A percentile compares a stretch with the other conserved stretches of the same genome.
Evolutionary conservation across 1,139 yeast species (phyloP).

Genomic region (Saccharomyces hybrid): DNA sequence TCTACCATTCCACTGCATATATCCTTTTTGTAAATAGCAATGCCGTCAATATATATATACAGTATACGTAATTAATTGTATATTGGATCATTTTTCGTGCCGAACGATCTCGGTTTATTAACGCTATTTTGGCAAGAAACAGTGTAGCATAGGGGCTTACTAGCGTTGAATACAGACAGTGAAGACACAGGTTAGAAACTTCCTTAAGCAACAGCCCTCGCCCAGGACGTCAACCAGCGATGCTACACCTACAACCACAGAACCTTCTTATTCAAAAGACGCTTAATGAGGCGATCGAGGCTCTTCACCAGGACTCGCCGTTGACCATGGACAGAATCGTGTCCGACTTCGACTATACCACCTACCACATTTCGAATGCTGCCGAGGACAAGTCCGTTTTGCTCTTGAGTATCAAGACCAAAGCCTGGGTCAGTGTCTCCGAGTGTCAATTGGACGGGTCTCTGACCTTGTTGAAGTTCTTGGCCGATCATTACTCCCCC

Average conservation of each 20-base stretch:
- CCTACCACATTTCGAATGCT: conserved; percentile 84
- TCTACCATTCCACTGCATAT: neutral
- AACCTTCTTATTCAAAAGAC: conserved; percentile 42
- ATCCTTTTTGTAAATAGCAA: neutral
- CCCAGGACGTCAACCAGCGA: conserved; percentile 11
- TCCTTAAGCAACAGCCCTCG: too few species aligned
- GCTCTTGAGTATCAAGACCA: conserved; percentile 37
- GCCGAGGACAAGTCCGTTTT: conserved; percentile 19
- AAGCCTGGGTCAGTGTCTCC: conserved; percentile 36
- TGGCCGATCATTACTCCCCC: conserved; percentile 17
- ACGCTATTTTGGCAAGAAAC: neutral
- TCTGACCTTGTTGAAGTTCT: conserved; percentile 17
- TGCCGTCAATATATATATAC: neutral
- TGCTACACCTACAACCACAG: conserved; percentile 43
- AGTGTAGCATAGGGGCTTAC: neutral
- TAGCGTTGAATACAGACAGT: neutral
- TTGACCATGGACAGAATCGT: conserved; percentile 79
- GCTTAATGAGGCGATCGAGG: conserved; percentile 36
- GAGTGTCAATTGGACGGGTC: conserved; percentile 13
- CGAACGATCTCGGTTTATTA: neutral
- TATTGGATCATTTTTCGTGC: neutral
- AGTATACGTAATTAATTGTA: neutral
- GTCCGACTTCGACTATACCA: conserved; percentile 93
- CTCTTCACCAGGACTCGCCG: conserved; percentile 34
- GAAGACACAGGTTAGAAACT: neutral